These are phyloP conservation scores for Aspergillus affinis DNA, from an alignment of 495 filamentous ascomycete species.

Conservation along the genomic window DNA sequence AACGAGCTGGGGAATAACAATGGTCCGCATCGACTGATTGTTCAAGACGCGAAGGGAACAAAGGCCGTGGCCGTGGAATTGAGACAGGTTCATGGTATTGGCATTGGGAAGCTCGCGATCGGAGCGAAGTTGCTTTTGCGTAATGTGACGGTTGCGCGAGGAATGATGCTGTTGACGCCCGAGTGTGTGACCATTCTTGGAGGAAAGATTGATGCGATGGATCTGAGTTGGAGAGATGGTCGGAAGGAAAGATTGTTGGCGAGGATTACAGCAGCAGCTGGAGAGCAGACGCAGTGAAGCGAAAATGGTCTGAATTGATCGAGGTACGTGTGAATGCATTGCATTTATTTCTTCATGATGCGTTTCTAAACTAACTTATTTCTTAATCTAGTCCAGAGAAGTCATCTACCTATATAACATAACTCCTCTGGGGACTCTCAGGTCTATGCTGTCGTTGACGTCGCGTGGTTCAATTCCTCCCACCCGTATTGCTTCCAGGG, in stretches of 20 bases:
- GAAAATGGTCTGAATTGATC: background rate
- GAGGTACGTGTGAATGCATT: background rate
- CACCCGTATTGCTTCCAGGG: conserved; percentile 75
- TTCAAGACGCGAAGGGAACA: conserved; percentile 77
- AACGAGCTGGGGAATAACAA: conserved; percentile 26
- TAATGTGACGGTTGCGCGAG: conserved; percentile 67
- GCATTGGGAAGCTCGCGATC: conserved; percentile 64
- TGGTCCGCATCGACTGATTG: conserved; percentile 74
- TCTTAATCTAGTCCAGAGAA: background rate
- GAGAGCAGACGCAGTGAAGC: background rate
- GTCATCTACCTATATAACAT: background rate
- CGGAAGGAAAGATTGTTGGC: conserved; percentile 67
- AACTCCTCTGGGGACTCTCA: background rate
- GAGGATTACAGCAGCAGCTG: conserved; percentile 42
- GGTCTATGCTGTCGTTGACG: conserved; percentile 22
- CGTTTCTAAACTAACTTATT: background rate
- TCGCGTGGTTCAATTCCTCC: conserved; percentile 43
- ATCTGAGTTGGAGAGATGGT: conserved; percentile 72
- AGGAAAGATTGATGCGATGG: conserved; percentile 81
- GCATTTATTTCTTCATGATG: background rate
- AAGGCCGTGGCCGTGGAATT: conserved; percentile 75
- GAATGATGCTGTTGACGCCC: conserved; percentile 73
- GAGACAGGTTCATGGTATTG: conserved; percentile 60
- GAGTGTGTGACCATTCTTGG: conserved; percentile 64
- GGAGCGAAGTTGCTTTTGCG: conserved; percentile 78